These are phyloP conservation scores for Yamadazyma pseudoaaseri DNA, from an alignment of 1,139 yeast species.

Conservation along the genomic window DNA sequence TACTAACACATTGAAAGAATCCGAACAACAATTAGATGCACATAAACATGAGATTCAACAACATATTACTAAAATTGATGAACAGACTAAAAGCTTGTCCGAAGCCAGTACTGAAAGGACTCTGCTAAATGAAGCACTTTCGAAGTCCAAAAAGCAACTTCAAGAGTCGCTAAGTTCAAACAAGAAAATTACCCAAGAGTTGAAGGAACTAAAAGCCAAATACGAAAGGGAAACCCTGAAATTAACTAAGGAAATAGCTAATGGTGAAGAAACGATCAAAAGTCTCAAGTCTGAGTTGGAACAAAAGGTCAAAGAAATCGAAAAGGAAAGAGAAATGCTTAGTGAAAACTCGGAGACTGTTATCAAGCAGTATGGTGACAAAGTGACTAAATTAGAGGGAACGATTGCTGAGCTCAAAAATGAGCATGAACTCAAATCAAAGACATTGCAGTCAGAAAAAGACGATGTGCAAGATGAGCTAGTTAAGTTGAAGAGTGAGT, in stretches of 20 bases:
- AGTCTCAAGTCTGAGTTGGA: constrained; percentile 18
- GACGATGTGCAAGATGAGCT: constrained; percentile 5
- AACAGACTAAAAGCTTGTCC: too few relatives aligned
- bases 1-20: too few relatives aligned
- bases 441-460: constrained; percentile 6
- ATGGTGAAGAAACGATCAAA: constrained; percentile 7
- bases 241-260: constrained; percentile 6
- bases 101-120: too few relatives aligned
- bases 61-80: too few relatives aligned
- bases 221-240: constrained; percentile 4
- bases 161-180: too few relatives aligned
- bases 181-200: too few relatives aligned
- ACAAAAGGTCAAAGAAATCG: constrained; percentile 43
- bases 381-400: constrained; percentile 30
- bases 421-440: constrained; percentile 12
- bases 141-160: too few relatives aligned
- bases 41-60: too few relatives aligned
- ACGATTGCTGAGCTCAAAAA: constrained; percentile 13
- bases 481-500: constrained; percentile 4
- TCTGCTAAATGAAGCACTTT: too few relatives aligned
- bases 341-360: constrained; percentile 51
- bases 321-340: constrained; percentile 46
- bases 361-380: constrained; percentile 48
- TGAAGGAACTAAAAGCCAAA: constrained; percentile 5
- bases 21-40: too few relatives aligned